Base-by-base conservation (phyloP, 2,329 filamentous ascomycete species). In the Arthrobotrys entomopaga region DNA sequence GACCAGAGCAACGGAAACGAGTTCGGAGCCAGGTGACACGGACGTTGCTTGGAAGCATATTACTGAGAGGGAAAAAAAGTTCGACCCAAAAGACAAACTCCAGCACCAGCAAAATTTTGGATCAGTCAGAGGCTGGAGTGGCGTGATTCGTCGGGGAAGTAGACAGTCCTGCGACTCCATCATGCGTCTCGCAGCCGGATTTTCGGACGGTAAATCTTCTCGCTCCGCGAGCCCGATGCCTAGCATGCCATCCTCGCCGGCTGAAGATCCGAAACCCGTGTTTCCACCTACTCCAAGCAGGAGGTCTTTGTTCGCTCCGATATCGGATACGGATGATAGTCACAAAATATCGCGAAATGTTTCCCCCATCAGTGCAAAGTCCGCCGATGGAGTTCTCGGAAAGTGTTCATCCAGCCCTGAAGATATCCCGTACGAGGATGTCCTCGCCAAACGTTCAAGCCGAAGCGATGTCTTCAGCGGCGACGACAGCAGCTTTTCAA, bases 371-470 rank as follows among this genome's bases (percentile, higher is more conserved):
- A 73, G 76, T 34, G 76, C 72, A 13, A 76, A 76, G 57, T 49
- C 76, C 74, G 10, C 50, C 60, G 63, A 77, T 48, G 64, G 42
- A 22, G 40, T 38, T 22, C 26, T 76, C 29, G 65, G 66, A 16
- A 64, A 76, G 22, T 78, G 77, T 24, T 74, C 77, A 48, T 76
- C 75, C 13, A 78, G 77, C 48, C 77, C 77, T 8, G 77, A 79
- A 40, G 77, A 77, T 52, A 60, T 72, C 24, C 42, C 71, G 22
- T 77, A 77, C 15, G 67, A 75, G 43, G 76, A 76, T 42, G 66
- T 71, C 26, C 52, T 71, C 13, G 61, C 72, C 59, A 67, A 50
- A 13, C 66, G 63, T 43, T 73, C 70, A 50, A 77, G 46, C 66
- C 66, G 29, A 72, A 34, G 34, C 26, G 76, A 70, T 52, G 75